Percentiles rank a stretch among this genome's conserved stretches.
These are phyloP conservation scores for Dendrothele bispora DNA, from an alignment of 768 basidiomycete species.

Conservation along the genomic window DNA sequence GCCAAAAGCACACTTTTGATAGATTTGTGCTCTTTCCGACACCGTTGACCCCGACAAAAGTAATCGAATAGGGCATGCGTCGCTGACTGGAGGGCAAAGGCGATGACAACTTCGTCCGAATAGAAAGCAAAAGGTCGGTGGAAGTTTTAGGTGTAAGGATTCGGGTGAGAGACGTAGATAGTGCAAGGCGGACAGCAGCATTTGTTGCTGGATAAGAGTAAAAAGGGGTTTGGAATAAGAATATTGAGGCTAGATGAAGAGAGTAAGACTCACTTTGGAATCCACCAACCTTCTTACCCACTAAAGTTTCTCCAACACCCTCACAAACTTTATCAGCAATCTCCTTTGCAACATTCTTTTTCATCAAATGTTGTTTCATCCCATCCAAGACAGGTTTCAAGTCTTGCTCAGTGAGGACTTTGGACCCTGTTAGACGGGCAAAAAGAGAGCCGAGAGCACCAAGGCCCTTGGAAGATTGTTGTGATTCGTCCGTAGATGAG, in stretches of 20 bases:
- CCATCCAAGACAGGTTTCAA: slow-evolving; percentile 84
- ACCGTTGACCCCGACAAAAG: slow-evolving; percentile 98
- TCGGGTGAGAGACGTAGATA: slow-evolving; percentile 85
- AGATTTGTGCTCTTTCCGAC: slow-evolving; percentile 99
- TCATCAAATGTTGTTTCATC: slow-evolving; percentile 98
- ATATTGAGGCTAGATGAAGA: not conserved
- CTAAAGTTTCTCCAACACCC: slow-evolving; percentile 84
- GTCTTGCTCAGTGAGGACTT: slow-evolving; percentile 79
- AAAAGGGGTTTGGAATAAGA: slow-evolving; percentile 10
- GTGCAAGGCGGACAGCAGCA: slow-evolving; percentile 77
- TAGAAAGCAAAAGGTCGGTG: slow-evolving; percentile 93
- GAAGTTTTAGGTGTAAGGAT: slow-evolving; percentile 96
- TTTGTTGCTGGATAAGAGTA: slow-evolving; percentile 61
- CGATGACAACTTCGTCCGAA: slow-evolving; percentile 82
- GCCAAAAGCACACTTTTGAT: slow-evolving; percentile 98
- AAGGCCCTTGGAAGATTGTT: slow-evolving; percentile 43
- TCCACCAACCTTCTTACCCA: slow-evolving; percentile 89
- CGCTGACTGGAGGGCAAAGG: slow-evolving; percentile 74
- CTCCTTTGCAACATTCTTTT: slow-evolving; percentile 96
- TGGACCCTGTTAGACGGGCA: slow-evolving; percentile 82
- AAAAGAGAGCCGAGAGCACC: slow-evolving; percentile 79
- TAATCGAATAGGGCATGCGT: slow-evolving; percentile 86
- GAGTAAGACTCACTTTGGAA: slow-evolving; percentile 69
- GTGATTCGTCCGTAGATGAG: slow-evolving; percentile 33
- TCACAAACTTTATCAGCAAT: slow-evolving; percentile 95